phyloP scores from a whole-genome alignment of 2,329 filamentous ascomycete genomes.

The Phialocephala sp. region DNA sequence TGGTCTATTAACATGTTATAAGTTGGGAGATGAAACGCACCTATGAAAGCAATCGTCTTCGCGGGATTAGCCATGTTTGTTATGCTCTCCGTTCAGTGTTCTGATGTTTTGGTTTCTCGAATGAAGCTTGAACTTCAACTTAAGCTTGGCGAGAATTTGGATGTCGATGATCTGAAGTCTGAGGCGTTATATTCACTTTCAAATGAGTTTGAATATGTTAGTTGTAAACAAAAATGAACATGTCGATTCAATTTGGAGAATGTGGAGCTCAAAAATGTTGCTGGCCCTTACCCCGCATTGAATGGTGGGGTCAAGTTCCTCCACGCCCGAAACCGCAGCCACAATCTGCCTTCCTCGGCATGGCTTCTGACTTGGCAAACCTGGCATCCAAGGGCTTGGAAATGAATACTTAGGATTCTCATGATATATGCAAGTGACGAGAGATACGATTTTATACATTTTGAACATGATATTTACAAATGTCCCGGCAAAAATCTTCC shows the following conservation, averaged over 20 bases:
- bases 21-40: constrained; percentile 47
- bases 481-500: constrained; percentile 39
- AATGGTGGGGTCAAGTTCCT: constrained; percentile 1
- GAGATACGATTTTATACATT: neutral
- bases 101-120: neutral
- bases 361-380: neutral
- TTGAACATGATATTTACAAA: constrained; percentile 11
- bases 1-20: neutral
- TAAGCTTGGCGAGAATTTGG: too few species aligned
- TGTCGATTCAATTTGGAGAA: constrained; percentile 2
- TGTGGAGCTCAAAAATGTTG: neutral
- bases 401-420: neutral
- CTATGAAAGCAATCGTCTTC: constrained; percentile 43
- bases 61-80: constrained; percentile 25
- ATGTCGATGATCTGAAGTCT: too few species aligned
- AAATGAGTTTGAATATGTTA: neutral
- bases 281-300: neutral
- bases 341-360: neutral
- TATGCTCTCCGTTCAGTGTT: neutral
- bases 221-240: neutral
- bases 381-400: neutral
- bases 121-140: too few species aligned
- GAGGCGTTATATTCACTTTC: neutral
- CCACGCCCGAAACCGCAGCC: neutral
- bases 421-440: neutral